Percentiles rank a stretch among this genome's conserved stretches.
phyloP scores from a whole-genome alignment of 768 basidiomycete species.

The Suillus paluster region DNA sequence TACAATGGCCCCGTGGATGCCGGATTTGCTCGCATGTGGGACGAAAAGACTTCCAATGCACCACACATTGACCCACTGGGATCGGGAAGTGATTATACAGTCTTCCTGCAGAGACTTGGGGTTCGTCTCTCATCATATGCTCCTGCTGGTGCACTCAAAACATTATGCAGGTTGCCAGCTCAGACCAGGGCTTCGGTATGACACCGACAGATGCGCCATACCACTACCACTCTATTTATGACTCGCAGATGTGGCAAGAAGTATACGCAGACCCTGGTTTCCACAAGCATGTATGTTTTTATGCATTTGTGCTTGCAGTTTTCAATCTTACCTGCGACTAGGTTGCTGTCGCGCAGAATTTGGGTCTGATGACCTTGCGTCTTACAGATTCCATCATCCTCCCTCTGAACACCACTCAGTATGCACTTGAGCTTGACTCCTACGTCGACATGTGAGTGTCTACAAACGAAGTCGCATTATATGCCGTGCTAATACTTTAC shows the following conservation, averaged over 20 bases:
- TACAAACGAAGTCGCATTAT: conserved; percentile 24
- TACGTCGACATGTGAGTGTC: conserved; percentile 61
- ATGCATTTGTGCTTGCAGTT: background rate
- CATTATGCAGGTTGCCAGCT: conserved; percentile 38
- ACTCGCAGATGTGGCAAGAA: conserved; percentile 74
- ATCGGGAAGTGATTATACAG: conserved; percentile 89
- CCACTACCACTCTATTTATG: conserved; percentile 80
- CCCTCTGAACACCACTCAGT: conserved; percentile 80
- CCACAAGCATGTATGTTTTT: conserved; percentile 51
- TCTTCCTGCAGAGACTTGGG: conserved; percentile 84
- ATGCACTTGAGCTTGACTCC: conserved; percentile 63
- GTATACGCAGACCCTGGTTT: conserved; percentile 78
- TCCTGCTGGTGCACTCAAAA: background rate
- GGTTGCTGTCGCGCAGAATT: conserved; percentile 69
- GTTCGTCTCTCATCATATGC: conserved; percentile 40
- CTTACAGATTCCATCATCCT: conserved; percentile 66
- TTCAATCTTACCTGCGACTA: conserved; percentile 23
- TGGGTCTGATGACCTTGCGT: conserved; percentile 67
- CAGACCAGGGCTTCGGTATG: conserved; percentile 33
- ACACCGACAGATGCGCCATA: conserved; percentile 63
- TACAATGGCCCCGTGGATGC: conserved; percentile 46
- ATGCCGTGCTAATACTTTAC: conserved; percentile 17
- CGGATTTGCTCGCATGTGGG: conserved; percentile 47
- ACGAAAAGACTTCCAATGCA: conserved; percentile 35
- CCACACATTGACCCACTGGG: conserved; percentile 61